A percentile compares a stretch with the other conserved stretches of the same genome.
phyloP scores from a whole-genome alignment of 2,329 filamentous ascomycete species.

The Botryotinia narcissicola region DNA sequence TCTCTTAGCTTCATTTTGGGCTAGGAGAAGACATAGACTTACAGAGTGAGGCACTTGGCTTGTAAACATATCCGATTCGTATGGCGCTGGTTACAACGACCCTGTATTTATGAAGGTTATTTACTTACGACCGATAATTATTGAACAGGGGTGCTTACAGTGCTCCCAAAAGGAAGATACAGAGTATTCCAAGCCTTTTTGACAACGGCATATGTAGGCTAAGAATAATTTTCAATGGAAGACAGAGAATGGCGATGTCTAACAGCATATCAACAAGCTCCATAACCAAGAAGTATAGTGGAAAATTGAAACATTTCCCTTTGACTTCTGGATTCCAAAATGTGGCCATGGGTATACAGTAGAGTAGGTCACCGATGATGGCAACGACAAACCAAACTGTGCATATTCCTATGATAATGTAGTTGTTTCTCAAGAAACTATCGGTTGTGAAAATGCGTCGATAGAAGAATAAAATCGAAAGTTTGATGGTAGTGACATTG shows the following conservation, averaged over 20 bases:
- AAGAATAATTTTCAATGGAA: not conserved
- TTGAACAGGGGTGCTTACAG: not conserved
- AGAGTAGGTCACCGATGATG: not conserved
- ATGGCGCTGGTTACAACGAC: not conserved
- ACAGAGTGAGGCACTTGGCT: not conserved
- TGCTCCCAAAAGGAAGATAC: not conserved
- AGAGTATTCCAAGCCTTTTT: not conserved
- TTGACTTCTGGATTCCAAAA: slow-evolving; percentile 2
- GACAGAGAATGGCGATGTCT: not conserved
- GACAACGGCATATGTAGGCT: not conserved
- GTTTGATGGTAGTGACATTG: not conserved
- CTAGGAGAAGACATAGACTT: not conserved
- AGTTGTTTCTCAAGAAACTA: not conserved
- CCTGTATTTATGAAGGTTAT: not conserved
- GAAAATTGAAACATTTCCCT: not conserved
- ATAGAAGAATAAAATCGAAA: slow-evolving; percentile 10
- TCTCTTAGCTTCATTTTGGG: not conserved
- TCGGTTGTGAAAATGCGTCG: not conserved
- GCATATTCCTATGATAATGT: not conserved
- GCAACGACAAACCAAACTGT: not conserved
- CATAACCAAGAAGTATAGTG: not conserved
- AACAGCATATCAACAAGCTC: not conserved
- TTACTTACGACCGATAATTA: not conserved
- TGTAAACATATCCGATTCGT: not conserved
- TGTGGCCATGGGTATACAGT: not conserved